Percentiles rank a stretch among this genome's conserved stretches.
Evolutionary conservation across 768 basidiomycete species (phyloP).

Genomic region (Calocybe cyanea): DNA sequence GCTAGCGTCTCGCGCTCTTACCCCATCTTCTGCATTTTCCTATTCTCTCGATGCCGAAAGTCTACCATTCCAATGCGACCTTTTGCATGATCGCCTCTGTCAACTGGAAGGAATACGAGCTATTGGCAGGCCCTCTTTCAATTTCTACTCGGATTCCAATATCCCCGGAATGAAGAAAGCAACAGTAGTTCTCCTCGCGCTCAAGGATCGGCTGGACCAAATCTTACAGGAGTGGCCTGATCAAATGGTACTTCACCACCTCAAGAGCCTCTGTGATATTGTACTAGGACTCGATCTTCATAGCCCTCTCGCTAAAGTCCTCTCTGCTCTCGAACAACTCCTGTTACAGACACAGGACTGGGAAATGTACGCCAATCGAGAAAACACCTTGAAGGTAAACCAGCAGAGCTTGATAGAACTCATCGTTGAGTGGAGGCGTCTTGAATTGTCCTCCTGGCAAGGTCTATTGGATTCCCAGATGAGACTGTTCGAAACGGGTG

Average conservation of each 20-base stretch:
- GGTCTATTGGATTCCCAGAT: slow-evolving; percentile 71
- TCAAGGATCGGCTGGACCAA: slow-evolving; percentile 48
- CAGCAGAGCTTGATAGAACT: slow-evolving; percentile 64
- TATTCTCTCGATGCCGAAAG: slow-evolving; percentile 49
- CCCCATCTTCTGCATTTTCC: slow-evolving; percentile 26
- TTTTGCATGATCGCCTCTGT: slow-evolving; percentile 40
- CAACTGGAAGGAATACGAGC: slow-evolving; percentile 23
- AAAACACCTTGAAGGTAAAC: slow-evolving; percentile 70
- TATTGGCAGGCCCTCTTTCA: slow-evolving; percentile 32
- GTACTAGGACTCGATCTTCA: slow-evolving; percentile 58
- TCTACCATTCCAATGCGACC: slow-evolving; percentile 45
- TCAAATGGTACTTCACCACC: slow-evolving; percentile 92
- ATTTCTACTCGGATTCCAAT: slow-evolving; percentile 85
- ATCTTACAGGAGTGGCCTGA: slow-evolving; percentile 89
- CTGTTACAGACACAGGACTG: slow-evolving; percentile 89
- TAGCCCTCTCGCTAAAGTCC: slow-evolving; percentile 76
- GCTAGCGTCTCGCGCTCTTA: slow-evolving; percentile 29
- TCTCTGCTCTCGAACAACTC: slow-evolving; percentile 82
- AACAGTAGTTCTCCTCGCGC: slow-evolving; percentile 41
- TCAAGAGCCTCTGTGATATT: slow-evolving; percentile 64
- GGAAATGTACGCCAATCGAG: slow-evolving; percentile 94
- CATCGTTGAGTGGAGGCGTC: slow-evolving; percentile 85
- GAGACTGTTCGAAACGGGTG: slow-evolving; percentile 44
- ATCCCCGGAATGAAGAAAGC: slow-evolving; percentile 66
- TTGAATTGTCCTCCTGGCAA: slow-evolving; percentile 89